Evolutionary conservation across 1,284 basidiomycete species (phyloP).

Genomic region (Ustilago loliicola): DNA sequence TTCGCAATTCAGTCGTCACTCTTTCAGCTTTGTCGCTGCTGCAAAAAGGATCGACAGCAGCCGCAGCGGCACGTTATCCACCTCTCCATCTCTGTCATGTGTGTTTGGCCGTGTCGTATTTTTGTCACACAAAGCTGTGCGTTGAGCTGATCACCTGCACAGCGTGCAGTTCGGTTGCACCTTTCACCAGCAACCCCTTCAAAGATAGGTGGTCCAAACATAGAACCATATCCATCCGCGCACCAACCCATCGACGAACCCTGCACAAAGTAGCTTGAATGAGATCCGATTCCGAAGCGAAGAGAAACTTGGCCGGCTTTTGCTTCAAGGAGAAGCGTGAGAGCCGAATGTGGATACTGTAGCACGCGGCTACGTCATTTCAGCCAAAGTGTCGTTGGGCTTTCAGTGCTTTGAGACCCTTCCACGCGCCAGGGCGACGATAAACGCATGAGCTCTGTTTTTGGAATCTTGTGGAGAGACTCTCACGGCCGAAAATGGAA

Average conservation of each 20-base stretch:
- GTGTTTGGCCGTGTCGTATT: too few relatives aligned
- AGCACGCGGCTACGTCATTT: not conserved
- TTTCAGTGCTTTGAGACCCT: too few relatives aligned
- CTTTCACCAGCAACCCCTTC: slow-evolving; percentile 1
- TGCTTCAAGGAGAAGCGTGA: not conserved
- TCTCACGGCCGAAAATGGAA: not conserved
- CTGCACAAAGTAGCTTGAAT: not conserved
- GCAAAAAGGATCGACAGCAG: not conserved
- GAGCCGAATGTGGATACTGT: not conserved
- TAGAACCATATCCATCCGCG: not conserved
- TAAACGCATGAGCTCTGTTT: too few relatives aligned
- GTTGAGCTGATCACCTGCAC: slow-evolving; percentile 4
- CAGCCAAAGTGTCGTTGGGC: not conserved
- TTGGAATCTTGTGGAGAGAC: too few relatives aligned
- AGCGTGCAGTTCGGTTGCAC: slow-evolving; percentile 8
- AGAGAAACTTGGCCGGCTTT: not conserved
- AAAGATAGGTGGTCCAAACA: not conserved
- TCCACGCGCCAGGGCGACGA: too few relatives aligned
- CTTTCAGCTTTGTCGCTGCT: not conserved
- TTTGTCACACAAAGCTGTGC: not conserved
- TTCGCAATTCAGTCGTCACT: not conserved
- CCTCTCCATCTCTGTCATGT: too few relatives aligned
- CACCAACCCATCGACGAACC: not conserved
- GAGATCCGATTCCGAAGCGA: not conserved
- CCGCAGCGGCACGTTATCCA: too few relatives aligned